Evolutionary conservation across 345 rosid species (phyloP).

Genomic region (Psidium guajava): DNA sequence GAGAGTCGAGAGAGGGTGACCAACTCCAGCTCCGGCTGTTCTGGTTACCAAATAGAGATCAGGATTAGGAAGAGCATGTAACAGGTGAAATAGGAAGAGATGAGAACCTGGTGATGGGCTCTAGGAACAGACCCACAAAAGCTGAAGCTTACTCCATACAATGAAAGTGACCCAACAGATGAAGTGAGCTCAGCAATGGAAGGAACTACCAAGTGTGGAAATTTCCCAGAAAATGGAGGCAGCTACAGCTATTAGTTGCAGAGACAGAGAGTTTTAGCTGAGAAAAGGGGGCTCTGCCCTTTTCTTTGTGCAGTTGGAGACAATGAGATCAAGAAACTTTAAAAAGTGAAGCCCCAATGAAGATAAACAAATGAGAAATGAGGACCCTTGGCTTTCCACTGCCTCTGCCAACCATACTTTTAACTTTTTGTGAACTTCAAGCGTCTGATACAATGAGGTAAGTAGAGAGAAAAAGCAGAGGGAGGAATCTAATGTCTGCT

Average conservation of each 20-base stretch:
- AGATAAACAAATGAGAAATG: neutral
- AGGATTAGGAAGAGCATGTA: neutral
- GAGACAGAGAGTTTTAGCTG: neutral
- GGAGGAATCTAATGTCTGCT: neutral
- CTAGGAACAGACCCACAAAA: neutral
- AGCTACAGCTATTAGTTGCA: neutral
- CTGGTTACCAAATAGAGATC: conserved; percentile 47
- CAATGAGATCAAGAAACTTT: neutral
- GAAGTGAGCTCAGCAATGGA: neutral
- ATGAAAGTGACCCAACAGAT: neutral
- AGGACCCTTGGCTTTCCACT: neutral
- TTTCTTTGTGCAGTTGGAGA: neutral
- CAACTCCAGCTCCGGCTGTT: conserved; percentile 53
- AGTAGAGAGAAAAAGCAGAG: neutral
- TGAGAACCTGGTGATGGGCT: neutral
- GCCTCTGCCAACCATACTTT: neutral
- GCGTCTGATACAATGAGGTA: neutral
- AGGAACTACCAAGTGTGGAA: neutral
- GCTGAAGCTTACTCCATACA: neutral
- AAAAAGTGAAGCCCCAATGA: neutral
- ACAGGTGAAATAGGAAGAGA: neutral
- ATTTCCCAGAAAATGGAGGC: neutral
- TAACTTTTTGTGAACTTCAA: neutral
- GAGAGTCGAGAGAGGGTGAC: conserved; percentile 33
- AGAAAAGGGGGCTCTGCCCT: neutral